Percentiles rank a stretch among this genome's conserved stretches.
Conservation (phyloP, 257 asterid species). For the Gynochthodes officinalis region DNA sequence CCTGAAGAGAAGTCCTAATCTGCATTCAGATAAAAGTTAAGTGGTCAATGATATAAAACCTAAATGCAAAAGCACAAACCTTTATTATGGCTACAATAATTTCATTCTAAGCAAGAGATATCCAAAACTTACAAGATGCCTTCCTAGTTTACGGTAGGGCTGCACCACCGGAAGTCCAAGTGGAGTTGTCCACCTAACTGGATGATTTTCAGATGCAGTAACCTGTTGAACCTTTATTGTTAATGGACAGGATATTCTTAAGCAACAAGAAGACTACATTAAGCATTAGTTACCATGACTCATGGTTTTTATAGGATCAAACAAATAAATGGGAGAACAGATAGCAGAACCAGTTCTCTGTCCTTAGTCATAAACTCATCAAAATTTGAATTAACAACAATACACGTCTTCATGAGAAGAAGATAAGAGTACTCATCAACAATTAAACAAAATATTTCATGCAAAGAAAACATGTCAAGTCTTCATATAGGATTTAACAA, state of each 20-base stretch:
- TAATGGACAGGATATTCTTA: slow-evolving; percentile 14
- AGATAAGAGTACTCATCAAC: too few species aligned
- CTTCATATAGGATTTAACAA: background rate
- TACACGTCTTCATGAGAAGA: too few species aligned
- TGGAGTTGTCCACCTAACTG: slow-evolving; percentile 96
- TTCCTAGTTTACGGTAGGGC: slow-evolving; percentile 76
- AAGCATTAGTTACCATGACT: background rate
- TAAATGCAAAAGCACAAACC: background rate
- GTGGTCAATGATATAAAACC: background rate
- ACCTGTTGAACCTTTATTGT: slow-evolving; percentile 44
- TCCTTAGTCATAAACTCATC: background rate
- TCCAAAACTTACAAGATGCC: slow-evolving; percentile 58
- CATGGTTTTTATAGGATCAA: background rate
- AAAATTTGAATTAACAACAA: background rate
- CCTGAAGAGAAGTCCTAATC: slow-evolving; percentile 92
- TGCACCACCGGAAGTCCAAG: slow-evolving; percentile 99
- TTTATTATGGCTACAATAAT: slow-evolving; percentile 5
- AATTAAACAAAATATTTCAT: background rate
- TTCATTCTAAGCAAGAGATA: background rate
- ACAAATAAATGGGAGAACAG: background rate
- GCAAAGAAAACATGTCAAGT: background rate
- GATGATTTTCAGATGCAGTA: slow-evolving; percentile 82
- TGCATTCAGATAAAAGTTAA: slow-evolving; percentile 35
- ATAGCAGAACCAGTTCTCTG: background rate
- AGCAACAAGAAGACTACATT: background rate